Evolutionary conservation across 257 asterid genomes (phyloP).

Genomic region (Fraxinus cuspidata): DNA sequence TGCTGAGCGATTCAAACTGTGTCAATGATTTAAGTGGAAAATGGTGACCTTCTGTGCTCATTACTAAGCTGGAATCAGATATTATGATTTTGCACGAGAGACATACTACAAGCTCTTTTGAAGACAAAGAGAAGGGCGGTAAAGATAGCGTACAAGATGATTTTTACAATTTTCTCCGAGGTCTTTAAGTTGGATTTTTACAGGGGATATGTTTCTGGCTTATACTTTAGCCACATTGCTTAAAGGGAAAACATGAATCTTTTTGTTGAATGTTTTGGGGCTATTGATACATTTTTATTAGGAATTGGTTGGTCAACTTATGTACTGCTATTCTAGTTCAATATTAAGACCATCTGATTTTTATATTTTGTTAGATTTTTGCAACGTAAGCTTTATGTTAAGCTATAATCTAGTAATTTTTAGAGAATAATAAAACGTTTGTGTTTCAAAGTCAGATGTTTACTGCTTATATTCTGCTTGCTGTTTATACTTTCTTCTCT

Average conservation of each 20-base stretch:
- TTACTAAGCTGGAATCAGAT: background rate
- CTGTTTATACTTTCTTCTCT: constrained; percentile 11
- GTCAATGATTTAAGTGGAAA: too few species aligned
- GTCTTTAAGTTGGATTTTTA: background rate
- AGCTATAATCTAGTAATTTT: background rate
- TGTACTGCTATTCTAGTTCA: background rate
- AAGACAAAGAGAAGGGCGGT: background rate
- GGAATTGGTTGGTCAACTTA: background rate
- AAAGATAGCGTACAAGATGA: background rate
- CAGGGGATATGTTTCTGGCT: background rate
- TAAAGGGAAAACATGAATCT: background rate
- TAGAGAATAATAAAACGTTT: background rate
- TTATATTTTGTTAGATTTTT: background rate
- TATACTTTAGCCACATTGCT: background rate
- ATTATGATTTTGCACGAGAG: background rate
- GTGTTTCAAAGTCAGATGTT: background rate
- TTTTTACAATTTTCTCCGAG: background rate
- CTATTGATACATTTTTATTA: background rate
- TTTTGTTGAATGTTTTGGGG: background rate
- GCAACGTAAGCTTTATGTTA: background rate
- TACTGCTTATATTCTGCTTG: background rate
- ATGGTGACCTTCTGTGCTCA: too few species aligned
- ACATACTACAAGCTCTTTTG: background rate
- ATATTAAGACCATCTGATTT: background rate
- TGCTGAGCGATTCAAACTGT: background rate